Evolutionary conservation across 805 yeast species (phyloP), one percentile per base, ranked within the genome.

Genomic region (Hanseniaspora lindneri): DNA sequence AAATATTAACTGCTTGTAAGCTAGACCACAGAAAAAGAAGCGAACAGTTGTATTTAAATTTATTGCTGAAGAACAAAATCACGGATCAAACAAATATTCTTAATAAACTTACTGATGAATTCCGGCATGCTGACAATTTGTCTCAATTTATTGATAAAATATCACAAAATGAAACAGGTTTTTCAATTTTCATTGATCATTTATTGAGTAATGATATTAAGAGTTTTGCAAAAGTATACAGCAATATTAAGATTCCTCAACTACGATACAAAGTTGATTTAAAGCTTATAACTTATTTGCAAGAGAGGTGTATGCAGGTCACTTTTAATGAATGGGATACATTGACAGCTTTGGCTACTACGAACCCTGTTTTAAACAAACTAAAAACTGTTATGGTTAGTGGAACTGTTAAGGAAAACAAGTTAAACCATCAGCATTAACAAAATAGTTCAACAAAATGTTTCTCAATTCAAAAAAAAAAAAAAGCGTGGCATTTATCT

Each of bases 131-230:
- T 4, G 19, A 17, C 6, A 30, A 46, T 35, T 3, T 24, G 1
- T 13, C 33, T n/a, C n/a, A 9, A 6, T 46, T 30, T 33, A 19
- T 39, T 11, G 24, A 37, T 14, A 36, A 30, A 20, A 39, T 37
- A 17, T 24, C 39, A 23, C 39, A 46, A 39, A 46, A 46, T 32
- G 49, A 39, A 17, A 24, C 32, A 13, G 43, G 43, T 3, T 46
- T 46, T 32, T 14, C n/a, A 10, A 19, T n/a, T 14, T 32, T 46
- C 10, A 19, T 36, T 13, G 28, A 30, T 7, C 25, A 46, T 32
- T 19, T 46, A 24, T 6, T 46, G 5, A 39, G 32, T 11, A 35
- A 46, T 17, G 49, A 46, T 16, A 39, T 39, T 13, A 4, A 9
- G 14, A 28, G 27, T 17, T 46, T 46, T 46, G 27, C 21, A 9